These are phyloP conservation scores for Melastoma candidum DNA, from an alignment of 441 rosid genomes.

Conservation along the genomic window DNA sequence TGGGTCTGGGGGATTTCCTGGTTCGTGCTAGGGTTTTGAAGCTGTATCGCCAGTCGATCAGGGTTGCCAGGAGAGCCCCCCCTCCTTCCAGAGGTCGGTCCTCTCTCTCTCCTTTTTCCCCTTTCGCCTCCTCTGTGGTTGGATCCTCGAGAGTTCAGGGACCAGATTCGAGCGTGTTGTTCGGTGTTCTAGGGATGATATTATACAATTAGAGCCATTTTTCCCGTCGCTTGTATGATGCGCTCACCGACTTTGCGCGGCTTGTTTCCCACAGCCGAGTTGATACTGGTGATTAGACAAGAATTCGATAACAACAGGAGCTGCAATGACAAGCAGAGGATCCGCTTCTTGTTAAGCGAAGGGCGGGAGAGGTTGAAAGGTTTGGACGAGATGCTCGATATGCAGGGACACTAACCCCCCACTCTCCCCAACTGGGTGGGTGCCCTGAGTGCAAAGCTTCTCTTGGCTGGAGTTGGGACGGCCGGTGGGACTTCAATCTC, in stretches of 20 bases:
- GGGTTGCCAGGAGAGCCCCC: slow-evolving; percentile 71
- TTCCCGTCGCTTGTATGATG: background rate
- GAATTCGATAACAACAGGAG: slow-evolving; percentile 62
- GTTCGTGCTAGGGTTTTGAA: slow-evolving; percentile 74
- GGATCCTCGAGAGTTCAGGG: too few species aligned
- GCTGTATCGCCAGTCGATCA: slow-evolving; percentile 68
- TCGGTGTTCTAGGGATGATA: too few species aligned
- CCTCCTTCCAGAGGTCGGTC: slow-evolving; percentile 42
- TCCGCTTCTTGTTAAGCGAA: slow-evolving; percentile 62
- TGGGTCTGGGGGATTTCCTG: slow-evolving; percentile 69
- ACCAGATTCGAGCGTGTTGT: too few species aligned
- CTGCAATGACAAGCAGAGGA: slow-evolving; percentile 55
- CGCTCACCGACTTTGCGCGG: too few species aligned
- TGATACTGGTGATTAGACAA: slow-evolving; percentile 46
- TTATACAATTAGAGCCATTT: too few species aligned
- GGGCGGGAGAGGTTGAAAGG: slow-evolving; percentile 59
- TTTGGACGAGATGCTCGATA: slow-evolving; percentile 73
- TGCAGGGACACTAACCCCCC: slow-evolving; percentile 48
- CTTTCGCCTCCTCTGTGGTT: too few species aligned
- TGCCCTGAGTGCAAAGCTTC: too few species aligned
- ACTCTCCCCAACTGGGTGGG: too few species aligned
- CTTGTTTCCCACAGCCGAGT: slow-evolving; percentile 31
- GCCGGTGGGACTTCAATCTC: too few species aligned
- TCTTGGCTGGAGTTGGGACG: too few species aligned
- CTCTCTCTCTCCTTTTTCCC: background rate